phyloP scores from a whole-genome alignment of 1,284 basidiomycete genomes.

The Inonotus obliquus region DNA sequence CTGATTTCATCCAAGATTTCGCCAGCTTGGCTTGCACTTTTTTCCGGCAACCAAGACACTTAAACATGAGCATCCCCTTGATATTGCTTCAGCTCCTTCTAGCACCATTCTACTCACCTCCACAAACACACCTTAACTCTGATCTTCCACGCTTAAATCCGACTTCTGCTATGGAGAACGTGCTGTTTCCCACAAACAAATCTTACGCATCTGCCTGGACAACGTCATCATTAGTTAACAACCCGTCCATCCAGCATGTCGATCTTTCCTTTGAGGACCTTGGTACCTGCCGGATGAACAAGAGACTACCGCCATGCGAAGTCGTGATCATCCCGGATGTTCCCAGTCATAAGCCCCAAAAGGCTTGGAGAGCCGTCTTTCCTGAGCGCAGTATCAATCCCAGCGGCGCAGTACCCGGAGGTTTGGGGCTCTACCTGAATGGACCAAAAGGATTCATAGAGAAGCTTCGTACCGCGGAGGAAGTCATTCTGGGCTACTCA shows the following conservation, averaged over 20 bases:
- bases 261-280: constrained; percentile 33
- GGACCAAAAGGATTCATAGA: constrained; percentile 22
- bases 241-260: neutral
- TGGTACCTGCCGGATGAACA: constrained; percentile 43
- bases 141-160: neutral
- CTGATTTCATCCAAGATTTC: no score
- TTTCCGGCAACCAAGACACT: no score
- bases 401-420: constrained; percentile 34
- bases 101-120: neutral
- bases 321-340: constrained; percentile 33
- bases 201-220: constrained; percentile 13
- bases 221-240: constrained; percentile 8
- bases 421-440: constrained; percentile 27
- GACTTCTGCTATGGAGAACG: constrained; percentile 3
- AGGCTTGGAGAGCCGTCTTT: constrained; percentile 58
- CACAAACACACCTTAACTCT: constrained; percentile 3
- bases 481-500: constrained; percentile 26
- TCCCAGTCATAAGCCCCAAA: constrained; percentile 24
- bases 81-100: neutral
- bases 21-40: no score
- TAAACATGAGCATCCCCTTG: neutral
- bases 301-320: constrained; percentile 34
- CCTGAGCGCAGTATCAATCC: constrained; percentile 60
- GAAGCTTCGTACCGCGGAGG: constrained; percentile 17
- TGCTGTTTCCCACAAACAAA: constrained; percentile 11